phyloP scores from a whole-genome alignment of 1,139 yeast species.

The Kluyveromyces sp. region DNA sequence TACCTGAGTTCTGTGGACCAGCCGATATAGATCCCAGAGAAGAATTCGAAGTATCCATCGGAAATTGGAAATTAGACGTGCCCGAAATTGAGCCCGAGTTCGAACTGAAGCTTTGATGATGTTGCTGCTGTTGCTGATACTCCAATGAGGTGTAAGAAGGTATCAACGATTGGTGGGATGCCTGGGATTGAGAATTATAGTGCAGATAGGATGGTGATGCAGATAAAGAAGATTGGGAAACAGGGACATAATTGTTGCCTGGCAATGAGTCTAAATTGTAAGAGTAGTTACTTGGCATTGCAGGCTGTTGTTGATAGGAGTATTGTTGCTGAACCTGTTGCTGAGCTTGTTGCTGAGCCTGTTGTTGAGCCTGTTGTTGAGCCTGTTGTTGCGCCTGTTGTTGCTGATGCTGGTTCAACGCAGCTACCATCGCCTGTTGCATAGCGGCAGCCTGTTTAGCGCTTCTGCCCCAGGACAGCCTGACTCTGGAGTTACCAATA shows the following conservation, averaged over 20 bases:
- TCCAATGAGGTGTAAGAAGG: slow-evolving; percentile 11
- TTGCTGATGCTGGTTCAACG: slow-evolving; percentile 14
- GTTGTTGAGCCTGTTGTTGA: slow-evolving; percentile 15
- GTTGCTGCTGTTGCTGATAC: slow-evolving; percentile 1
- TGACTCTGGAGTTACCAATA: slow-evolving; percentile 75
- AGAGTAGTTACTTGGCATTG: slow-evolving; percentile 11
- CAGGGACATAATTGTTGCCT: slow-evolving; percentile 9
- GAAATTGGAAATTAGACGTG: slow-evolving; percentile 8
- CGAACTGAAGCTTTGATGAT: slow-evolving; percentile 1
- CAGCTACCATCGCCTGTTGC: slow-evolving; percentile 16
- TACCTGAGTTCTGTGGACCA: slow-evolving; percentile 3
- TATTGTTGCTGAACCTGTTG: slow-evolving; percentile 13
- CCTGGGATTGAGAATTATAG: slow-evolving; percentile 1
- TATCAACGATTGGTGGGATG: slow-evolving; percentile 7
- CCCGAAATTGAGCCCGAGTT: slow-evolving; percentile 3
- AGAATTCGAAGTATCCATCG: slow-evolving; percentile 5
- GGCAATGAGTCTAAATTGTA: slow-evolving; percentile 12
- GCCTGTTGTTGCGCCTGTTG: slow-evolving; percentile 23
- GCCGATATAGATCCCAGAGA: slow-evolving; percentile 6
- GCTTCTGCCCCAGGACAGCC: slow-evolving; percentile 83
- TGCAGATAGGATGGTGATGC: slow-evolving; percentile 6
- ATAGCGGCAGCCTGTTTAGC: slow-evolving; percentile 16
- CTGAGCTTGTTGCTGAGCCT: slow-evolving; percentile 11
- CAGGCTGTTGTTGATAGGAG: slow-evolving; percentile 13
- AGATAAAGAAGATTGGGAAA: slow-evolving; percentile 6